Percentiles rank a stretch among this genome's conserved stretches.
phyloP scores from a whole-genome alignment of 805 yeast genomes.

The Starmerella apicola region DNA sequence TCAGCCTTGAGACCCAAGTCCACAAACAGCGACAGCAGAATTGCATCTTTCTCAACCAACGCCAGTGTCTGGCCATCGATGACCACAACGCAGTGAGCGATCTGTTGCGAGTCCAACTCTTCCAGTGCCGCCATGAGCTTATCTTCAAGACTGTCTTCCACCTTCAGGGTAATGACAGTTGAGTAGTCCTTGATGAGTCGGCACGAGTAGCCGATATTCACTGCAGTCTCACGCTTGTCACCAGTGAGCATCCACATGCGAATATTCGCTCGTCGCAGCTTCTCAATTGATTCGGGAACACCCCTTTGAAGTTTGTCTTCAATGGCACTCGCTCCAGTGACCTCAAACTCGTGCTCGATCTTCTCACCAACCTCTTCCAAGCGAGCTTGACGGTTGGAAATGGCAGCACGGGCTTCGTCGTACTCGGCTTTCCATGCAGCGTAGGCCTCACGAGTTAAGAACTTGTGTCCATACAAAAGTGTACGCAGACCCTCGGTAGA shows the following conservation, averaged over 20 bases:
- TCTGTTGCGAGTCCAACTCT: conserved; percentile 56
- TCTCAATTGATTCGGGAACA: conserved; percentile 93
- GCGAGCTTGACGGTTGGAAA: conserved; percentile 50
- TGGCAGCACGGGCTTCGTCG: conserved; percentile 62
- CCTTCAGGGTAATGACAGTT: conserved; percentile 58
- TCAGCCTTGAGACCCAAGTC: conserved; percentile 80
- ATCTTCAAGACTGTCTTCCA: conserved; percentile 46
- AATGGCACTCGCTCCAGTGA: conserved; percentile 95
- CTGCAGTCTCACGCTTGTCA: conserved; percentile 95
- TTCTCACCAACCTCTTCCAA: conserved; percentile 63
- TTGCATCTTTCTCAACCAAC: conserved; percentile 58
- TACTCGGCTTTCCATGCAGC: conserved; percentile 55
- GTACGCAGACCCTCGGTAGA: conserved; percentile 93
- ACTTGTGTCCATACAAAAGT: conserved; percentile 64
- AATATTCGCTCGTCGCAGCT: conserved; percentile 91
- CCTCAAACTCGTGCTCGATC: conserved; percentile 65
- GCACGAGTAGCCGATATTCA: conserved; percentile 92
- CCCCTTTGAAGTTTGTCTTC: conserved; percentile 97
- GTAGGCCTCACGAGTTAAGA: conserved; percentile 51
- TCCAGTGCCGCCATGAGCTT: conserved; percentile 63
- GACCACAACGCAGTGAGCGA: conserved; percentile 91
- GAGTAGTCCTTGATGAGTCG: conserved; percentile 86
- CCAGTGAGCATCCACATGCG: conserved; percentile 97
- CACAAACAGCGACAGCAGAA: conserved; percentile 60
- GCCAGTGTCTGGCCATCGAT: conserved; percentile 85